A percentile compares a stretch with the other conserved stretches of the same genome.
These are phyloP conservation scores for Oenanthe sinensis DNA, from an alignment of 129 eudicot species.

Conservation along the genomic window DNA sequence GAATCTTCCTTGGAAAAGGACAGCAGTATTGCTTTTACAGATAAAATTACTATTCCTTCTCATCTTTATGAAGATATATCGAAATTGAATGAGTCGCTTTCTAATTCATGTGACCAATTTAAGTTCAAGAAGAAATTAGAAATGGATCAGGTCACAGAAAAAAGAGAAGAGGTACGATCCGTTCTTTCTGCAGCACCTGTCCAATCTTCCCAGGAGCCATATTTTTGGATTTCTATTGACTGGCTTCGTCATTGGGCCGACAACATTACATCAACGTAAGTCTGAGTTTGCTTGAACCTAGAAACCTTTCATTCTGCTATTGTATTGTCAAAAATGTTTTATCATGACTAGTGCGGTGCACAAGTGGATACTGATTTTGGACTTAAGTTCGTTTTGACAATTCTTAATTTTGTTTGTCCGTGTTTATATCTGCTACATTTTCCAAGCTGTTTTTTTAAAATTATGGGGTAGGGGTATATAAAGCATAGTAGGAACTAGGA, in stretches of 20 bases:
- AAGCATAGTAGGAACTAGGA: background rate
- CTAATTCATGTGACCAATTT: conserved; percentile 57
- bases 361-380: background rate
- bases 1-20: conserved; percentile 24
- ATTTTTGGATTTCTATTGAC: conserved; percentile 78
- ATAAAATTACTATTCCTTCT: conserved; percentile 47
- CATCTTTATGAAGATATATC: conserved; percentile 64
- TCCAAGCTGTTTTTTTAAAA: background rate
- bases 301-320: conserved; percentile 7
- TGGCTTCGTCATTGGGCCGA: conserved; percentile 99
- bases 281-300: conserved; percentile 15
- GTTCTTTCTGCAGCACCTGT: conserved; percentile 82
- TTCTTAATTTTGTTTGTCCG: background rate
- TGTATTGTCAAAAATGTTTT: background rate
- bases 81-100: conserved; percentile 39
- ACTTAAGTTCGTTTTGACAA: background rate
- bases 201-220: conserved; percentile 46
- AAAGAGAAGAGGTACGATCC: conserved; percentile 81
- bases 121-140: conserved; percentile 50
- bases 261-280: conserved; percentile 50
- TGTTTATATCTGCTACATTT: background rate
- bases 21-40: conserved; percentile 11
- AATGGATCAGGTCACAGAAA: conserved; percentile 46
- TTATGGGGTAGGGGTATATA: background rate
- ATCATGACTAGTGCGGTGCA: background rate